Evolutionary conservation across 176 grass and related monocot species (phyloP).

Genomic region (Lolium rigidum): DNA sequence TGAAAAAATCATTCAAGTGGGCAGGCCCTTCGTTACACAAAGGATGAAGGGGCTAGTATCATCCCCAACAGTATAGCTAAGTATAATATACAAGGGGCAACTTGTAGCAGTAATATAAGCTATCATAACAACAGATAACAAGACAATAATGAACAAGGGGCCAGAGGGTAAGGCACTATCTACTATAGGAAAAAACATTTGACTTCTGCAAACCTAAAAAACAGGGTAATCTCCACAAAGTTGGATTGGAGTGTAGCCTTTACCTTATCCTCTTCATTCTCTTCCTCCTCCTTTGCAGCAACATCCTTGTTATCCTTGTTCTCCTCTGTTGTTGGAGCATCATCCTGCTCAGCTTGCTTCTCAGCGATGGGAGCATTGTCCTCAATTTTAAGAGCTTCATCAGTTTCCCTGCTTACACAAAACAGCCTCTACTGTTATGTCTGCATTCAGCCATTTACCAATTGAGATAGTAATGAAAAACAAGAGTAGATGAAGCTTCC

Average conservation of each 20-base stretch:
- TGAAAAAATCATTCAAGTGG: not conserved
- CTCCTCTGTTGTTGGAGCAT: conserved; percentile 34
- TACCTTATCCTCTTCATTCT: conserved; percentile 95
- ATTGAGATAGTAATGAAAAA: not conserved
- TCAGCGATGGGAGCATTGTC: conserved; percentile 49
- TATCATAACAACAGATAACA: not conserved
- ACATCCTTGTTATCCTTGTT: conserved; percentile 64
- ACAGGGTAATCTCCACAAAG: not conserved
- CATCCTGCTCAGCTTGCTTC: conserved; percentile 57
- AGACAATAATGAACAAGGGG: not conserved
- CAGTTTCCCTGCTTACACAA: conserved; percentile 53
- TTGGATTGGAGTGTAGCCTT: not conserved
- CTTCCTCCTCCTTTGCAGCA: conserved; percentile 60
- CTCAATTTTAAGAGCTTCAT: conserved; percentile 60
- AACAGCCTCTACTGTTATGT: conserved; percentile 19
- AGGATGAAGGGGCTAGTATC: not conserved
- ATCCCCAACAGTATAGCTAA: not conserved
- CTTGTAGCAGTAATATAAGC: not conserved
- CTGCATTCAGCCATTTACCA: too few species aligned
- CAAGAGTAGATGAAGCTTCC: not conserved
- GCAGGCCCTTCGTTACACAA: not conserved
- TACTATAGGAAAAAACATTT: not conserved
- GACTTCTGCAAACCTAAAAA: conserved; percentile 20
- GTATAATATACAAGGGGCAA: not conserved
- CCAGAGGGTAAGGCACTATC: not conserved